Percentiles rank a stretch among this genome's conserved stretches.
Evolutionary conservation across 495 filamentous ascomycete genomes (phyloP).

Genomic region (Sphaerosporella brunnea): DNA sequence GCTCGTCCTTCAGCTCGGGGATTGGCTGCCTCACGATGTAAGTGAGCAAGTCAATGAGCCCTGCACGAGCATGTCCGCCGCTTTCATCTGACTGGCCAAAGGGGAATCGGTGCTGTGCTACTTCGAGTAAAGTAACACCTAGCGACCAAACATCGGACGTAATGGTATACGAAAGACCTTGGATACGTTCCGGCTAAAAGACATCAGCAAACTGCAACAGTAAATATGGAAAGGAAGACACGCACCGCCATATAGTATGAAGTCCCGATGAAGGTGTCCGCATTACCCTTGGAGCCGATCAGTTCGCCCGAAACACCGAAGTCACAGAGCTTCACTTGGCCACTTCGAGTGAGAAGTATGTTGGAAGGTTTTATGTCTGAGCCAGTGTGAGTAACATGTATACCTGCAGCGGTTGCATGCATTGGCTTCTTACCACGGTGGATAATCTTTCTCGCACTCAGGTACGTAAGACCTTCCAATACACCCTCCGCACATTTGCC

Average conservation of each 20-base stretch:
- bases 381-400: conserved; percentile 98
- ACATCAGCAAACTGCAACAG: conserved; percentile 11
- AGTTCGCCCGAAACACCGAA: conserved; percentile 96
- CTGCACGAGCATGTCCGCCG: conserved; percentile 42
- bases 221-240: neutral
- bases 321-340: conserved; percentile 93
- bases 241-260: conserved; percentile 87
- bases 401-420: conserved; percentile 37
- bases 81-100: conserved; percentile 88
- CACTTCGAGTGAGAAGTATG: conserved; percentile 79
- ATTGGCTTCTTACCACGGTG: conserved; percentile 46
- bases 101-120: conserved; percentile 92
- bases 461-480: conserved; percentile 80
- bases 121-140: conserved; percentile 88
- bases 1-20: conserved; percentile 90
- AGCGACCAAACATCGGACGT: conserved; percentile 96
- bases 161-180: conserved; percentile 92
- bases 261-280: conserved; percentile 96
- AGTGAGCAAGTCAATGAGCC: conserved; percentile 82
- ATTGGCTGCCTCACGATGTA: conserved; percentile 95
- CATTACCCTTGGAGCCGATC: conserved; percentile 82
- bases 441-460: conserved; percentile 93
- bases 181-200: conserved; percentile 66
- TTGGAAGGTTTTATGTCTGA: conserved; percentile 94
- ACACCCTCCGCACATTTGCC: conserved; percentile 95